phyloP scores from a whole-genome alignment of 1,139 yeast species.

The Kodamaea derodonti region DNA sequence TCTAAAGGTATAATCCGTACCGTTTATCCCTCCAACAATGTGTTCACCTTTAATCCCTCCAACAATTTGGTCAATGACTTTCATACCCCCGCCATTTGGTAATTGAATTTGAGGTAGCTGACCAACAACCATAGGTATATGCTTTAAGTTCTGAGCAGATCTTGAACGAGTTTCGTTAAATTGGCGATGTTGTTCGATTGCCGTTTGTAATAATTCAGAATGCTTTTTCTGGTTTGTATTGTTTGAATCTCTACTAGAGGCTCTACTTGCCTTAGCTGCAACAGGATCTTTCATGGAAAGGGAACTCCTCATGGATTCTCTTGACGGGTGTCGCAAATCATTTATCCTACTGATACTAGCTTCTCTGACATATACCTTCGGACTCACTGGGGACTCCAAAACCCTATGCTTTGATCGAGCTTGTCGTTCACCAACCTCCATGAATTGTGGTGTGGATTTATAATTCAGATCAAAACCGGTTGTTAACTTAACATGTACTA shows the following conservation, averaged over 20 bases:
- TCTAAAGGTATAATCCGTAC: neutral
- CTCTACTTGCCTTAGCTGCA: neutral
- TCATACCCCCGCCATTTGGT: no score
- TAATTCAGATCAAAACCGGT: no score
- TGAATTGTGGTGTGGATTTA: no score
- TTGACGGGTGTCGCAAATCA: neutral
- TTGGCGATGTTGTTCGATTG: constrained; percentile 10
- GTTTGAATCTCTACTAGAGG: neutral
- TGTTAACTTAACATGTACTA: no score
- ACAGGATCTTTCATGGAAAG: neutral
- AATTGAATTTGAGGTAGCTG: constrained; percentile 5
- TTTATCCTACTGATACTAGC: neutral
- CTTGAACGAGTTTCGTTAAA: constrained; percentile 6
- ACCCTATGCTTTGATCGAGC: constrained; percentile 5
- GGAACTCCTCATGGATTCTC: neutral
- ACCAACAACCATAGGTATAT: constrained; percentile 19
- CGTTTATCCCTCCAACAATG: neutral
- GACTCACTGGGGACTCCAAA: neutral
- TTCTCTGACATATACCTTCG: neutral
- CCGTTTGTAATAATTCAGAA: constrained; percentile 8
- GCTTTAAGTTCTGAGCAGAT: constrained; percentile 8
- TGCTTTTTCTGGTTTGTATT: neutral
- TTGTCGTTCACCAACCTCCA: constrained; percentile 6
- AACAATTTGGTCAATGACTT: neutral
- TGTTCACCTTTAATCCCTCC: neutral